Evolutionary conservation across 495 filamentous ascomycete genomes (phyloP).

Genomic region (Aspergillus carlsbadensis): DNA sequence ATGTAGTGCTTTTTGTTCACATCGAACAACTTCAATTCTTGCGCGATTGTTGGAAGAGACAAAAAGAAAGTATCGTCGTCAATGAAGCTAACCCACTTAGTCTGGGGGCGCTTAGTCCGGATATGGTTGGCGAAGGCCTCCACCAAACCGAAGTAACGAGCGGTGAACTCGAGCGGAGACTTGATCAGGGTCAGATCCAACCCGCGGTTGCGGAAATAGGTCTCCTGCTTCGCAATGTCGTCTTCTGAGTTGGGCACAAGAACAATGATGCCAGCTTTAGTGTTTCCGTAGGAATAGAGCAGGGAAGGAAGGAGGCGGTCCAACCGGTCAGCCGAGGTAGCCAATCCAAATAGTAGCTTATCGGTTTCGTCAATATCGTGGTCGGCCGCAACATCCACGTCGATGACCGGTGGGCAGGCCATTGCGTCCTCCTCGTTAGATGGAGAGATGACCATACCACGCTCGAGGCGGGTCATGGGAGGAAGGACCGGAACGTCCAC

Average conservation of each 20-base stretch:
- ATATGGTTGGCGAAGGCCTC: constrained; percentile 53
- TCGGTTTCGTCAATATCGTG: constrained; percentile 49
- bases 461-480: constrained; percentile 46
- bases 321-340: constrained; percentile 50
- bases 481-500: constrained; percentile 45
- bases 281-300: constrained; percentile 50
- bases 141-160: constrained; percentile 64
- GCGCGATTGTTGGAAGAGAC: constrained; percentile 52
- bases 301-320: constrained; percentile 48
- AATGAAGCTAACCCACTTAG: constrained; percentile 62
- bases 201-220: constrained; percentile 47
- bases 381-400: constrained; percentile 44
- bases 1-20: constrained; percentile 54
- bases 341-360: constrained; percentile 51
- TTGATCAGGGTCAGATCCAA: constrained; percentile 56
- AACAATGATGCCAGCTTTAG: constrained; percentile 49
- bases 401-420: constrained; percentile 47
- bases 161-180: constrained; percentile 55
- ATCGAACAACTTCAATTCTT: constrained; percentile 56
- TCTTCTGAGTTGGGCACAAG: constrained; percentile 48
- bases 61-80: constrained; percentile 78
- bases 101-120: constrained; percentile 48
- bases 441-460: constrained; percentile 44
- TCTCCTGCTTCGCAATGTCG: constrained; percentile 43
- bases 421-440: constrained; percentile 35